These are phyloP conservation scores for Alternaria sp. DNA, from an alignment of 2,329 filamentous ascomycete species.

Conservation along the genomic window DNA sequence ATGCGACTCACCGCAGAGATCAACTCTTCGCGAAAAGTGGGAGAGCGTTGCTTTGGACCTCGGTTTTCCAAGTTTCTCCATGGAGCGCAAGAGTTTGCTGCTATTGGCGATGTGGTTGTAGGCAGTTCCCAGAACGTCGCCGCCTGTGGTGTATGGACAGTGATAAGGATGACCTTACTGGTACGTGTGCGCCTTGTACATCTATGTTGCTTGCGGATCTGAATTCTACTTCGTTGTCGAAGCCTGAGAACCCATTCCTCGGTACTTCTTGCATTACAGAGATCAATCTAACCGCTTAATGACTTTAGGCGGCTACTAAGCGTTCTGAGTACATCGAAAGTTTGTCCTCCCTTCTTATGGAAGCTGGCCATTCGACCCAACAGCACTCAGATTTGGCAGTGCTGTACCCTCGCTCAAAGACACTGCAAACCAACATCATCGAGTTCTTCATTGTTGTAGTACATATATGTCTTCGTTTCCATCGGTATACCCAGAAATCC, in stretches of 20 bases:
- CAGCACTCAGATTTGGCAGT: slow-evolving; percentile 49
- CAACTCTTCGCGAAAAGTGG: slow-evolving; percentile 29
- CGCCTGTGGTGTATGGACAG: slow-evolving; percentile 55
- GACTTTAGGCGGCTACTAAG: slow-evolving; percentile 34
- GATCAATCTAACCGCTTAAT: neutral
- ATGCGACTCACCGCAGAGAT: slow-evolving; percentile 49
- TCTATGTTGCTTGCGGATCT: neutral
- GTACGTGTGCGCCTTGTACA: slow-evolving; percentile 33
- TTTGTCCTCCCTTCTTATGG: slow-evolving; percentile 50
- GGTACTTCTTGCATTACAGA: neutral
- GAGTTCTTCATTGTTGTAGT: slow-evolving; percentile 37
- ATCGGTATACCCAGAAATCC: neutral
- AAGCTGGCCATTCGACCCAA: slow-evolving; percentile 48
- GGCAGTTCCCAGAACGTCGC: slow-evolving; percentile 55
- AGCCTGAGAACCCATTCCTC: neutral
- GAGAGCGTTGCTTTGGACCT: slow-evolving; percentile 48
- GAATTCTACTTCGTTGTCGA: too few relatives aligned
- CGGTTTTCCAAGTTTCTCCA: slow-evolving; percentile 52
- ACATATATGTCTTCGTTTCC: neutral
- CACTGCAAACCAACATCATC: slow-evolving; percentile 41
- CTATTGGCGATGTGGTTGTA: slow-evolving; percentile 51
- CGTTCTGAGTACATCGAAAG: slow-evolving; percentile 48
- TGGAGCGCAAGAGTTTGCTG: slow-evolving; percentile 53
- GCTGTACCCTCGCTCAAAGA: slow-evolving; percentile 49
- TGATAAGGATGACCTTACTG: slow-evolving; percentile 51